Base-by-base conservation (phyloP, 2,329 filamentous ascomycete species). In the Ophiostoma quercus region DNA sequence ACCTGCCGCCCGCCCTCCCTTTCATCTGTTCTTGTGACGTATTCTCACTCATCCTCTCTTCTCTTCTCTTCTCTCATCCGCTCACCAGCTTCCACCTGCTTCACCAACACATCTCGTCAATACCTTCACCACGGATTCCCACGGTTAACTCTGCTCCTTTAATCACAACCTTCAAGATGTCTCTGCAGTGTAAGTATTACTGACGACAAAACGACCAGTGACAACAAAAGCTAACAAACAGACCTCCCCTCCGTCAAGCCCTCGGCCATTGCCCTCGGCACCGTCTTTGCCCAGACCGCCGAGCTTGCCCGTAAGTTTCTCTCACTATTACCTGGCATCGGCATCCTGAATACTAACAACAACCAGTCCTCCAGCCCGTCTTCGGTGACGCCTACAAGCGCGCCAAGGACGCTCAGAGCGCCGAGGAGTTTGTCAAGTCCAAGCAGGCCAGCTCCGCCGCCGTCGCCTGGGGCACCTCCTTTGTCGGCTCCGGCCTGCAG, bases 331-430 rank as follows among this genome's bases (percentile, higher is more conserved):
- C 25, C 25, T 29, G 2, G 25, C 25, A 29, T 29, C 2, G 25
- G 25, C 25, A 29, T 29, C 25, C 25, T 29, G 25, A 29, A 29
- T 29, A 29, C 66, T 67, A 65, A 67, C 66, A 51, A 12, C 25
- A 5, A 16, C 8, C 70, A 80, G 88, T 98, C 76, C 87, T 98
- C 73, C 87, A 88, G 71, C 94, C 94, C 73, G 83, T 98, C 81
- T 97, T 98, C 80, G 94, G 95, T 78, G 90, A 96, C 78, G 94
- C 92, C 78, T 97, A 97, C 87, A 90, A 94, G 83, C 91, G 92
- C 76, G 94, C 94, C 75, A 94, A 96, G 86, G 84, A 87, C 72
- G 88, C 94, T 80, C 94, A 96, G 88, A 92, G 90, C 78, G 96
- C 95, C 84, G 94, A 98, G 83, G 94, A 98, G 84, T 98, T 97